Evolutionary conservation across 768 basidiomycete genomes (phyloP), one percentile per base, ranked within the genome.

Genomic region (Trametes meyenii): DNA sequence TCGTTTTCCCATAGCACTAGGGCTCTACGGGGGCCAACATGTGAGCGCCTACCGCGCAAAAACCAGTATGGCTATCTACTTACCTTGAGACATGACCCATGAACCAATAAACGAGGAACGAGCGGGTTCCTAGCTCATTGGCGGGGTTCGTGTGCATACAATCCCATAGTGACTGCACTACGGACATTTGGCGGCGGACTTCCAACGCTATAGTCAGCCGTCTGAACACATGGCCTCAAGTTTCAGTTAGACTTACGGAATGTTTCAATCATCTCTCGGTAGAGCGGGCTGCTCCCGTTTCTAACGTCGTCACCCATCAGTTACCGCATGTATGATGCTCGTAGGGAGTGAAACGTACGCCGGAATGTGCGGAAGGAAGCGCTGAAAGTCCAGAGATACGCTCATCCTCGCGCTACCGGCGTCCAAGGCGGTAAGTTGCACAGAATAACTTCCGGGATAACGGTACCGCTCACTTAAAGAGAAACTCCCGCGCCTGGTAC

Each of bases 91-190:
- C 80, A 70, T 89, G 87, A 17, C 80, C 79, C 85, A 88, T 86
- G 66, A 90, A 88, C 87, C 87, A 89, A 69, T 87, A 88, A n/a
- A 84, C 78, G 67, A 84, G 87, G 69, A 86, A 86, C 11, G 88
- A 46, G 21, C 45, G 45, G 11, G 88, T 58, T 79, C 29, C 84
- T 83, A 21, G 89, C 80, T 75, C 26, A 79, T 78, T 70, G 88
- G 86, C 69, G 85, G 86, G 14, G 66, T 77, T 59, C 88, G 66
- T 40, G 59, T 46, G 12, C 46, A 26, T 23, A 3, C 56, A 50
- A 24, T 57, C 39, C 56, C 56, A 57, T 5, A 57, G 46, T 3
- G 7, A 24, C 0, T 57, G 19, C 2, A 26, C 46, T 12, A 57
- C n/a, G 12, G 17, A 33, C 53, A 49, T 21, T 21, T 55, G 48